These are phyloP conservation scores for Tylopilus sp. DNA, from an alignment of 768 basidiomycete genomes.

Conservation along the genomic window DNA sequence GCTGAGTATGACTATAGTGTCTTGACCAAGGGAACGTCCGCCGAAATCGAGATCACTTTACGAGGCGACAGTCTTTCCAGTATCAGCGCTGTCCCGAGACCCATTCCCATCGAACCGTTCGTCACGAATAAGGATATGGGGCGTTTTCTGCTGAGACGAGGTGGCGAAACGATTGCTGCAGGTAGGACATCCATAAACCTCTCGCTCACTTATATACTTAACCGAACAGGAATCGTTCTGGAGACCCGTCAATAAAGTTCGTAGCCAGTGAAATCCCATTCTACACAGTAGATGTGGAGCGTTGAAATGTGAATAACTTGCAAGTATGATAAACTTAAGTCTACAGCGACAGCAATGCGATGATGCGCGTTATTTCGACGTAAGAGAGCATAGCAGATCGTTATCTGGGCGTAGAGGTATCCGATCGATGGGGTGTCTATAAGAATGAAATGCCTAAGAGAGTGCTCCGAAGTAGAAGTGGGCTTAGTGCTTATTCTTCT, in stretches of 20 bases:
- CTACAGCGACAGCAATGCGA: slow-evolving; percentile 12
- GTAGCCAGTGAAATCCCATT: slow-evolving; percentile 1
- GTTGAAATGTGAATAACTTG: slow-evolving; percentile 8
- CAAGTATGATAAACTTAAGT: slow-evolving; percentile 20
- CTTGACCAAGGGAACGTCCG: slow-evolving; percentile 78
- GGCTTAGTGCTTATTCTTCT: slow-evolving; percentile 24
- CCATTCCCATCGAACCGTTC: slow-evolving; percentile 87
- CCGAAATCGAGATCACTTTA: slow-evolving; percentile 80
- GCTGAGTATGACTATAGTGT: slow-evolving; percentile 49
- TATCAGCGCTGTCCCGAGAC: slow-evolving; percentile 40
- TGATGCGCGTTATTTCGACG: slow-evolving; percentile 8
- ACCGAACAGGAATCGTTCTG: slow-evolving; percentile 42
- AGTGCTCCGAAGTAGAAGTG: not conserved
- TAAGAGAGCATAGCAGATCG: slow-evolving; percentile 19
- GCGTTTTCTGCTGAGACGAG: slow-evolving; percentile 77
- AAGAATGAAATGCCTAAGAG: not conserved
- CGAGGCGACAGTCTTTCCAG: slow-evolving; percentile 54
- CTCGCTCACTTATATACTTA: not conserved
- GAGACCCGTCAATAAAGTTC: slow-evolving; percentile 33
- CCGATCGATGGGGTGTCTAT: not conserved
- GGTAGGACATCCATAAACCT: slow-evolving; percentile 43
- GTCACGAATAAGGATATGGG: slow-evolving; percentile 94
- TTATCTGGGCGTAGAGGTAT: slow-evolving; percentile 7
- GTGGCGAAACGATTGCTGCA: slow-evolving; percentile 93
- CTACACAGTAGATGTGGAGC: slow-evolving; percentile 20